These are phyloP conservation scores for Saccharomycopsis fodiens DNA, from an alignment of 805 yeast genomes.

Conservation along the genomic window DNA sequence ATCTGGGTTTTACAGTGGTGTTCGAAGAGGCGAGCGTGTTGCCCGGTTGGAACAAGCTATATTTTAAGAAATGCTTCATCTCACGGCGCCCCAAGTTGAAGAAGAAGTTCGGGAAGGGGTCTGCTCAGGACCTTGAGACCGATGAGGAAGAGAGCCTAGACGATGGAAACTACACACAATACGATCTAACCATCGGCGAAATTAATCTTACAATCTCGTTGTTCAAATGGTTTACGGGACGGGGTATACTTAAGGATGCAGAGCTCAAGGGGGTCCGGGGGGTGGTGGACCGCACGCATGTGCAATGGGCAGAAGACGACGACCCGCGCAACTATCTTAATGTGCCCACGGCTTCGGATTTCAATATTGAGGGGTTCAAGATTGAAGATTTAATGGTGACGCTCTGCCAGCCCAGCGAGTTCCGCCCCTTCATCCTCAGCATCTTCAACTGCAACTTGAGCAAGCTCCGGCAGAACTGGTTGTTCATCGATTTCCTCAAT, in stretches of 20 bases:
- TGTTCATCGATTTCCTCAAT: constrained; percentile 77
- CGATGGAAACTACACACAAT: constrained; percentile 95
- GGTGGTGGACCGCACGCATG: constrained; percentile 84
- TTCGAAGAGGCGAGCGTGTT: constrained; percentile 85
- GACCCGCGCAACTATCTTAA: constrained; percentile 78
- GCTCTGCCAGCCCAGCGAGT: constrained; percentile 69
- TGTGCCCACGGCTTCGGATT: constrained; percentile 76
- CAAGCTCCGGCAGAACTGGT: constrained; percentile 83
- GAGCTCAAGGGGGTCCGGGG: constrained; percentile 85
- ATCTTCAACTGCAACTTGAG: constrained; percentile 82
- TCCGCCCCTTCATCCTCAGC: constrained; percentile 80
- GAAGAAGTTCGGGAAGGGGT: constrained; percentile 55
- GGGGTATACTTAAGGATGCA: constrained; percentile 75
- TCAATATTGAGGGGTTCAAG: constrained; percentile 76
- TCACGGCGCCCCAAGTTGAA: constrained; percentile 66
- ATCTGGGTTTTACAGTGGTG: constrained; percentile 73
- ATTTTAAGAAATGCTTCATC: constrained; percentile 77
- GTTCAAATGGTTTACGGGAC: constrained; percentile 82
- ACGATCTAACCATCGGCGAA: constrained; percentile 82
- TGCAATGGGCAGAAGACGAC: constrained; percentile 72
- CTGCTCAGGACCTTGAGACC: constrained; percentile 64
- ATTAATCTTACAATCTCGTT: constrained; percentile 75
- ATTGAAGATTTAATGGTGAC: constrained; percentile 84
- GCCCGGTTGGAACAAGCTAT: constrained; percentile 90
- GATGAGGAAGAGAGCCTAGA: constrained; percentile 45